A percentile compares a stretch with the other conserved stretches of the same genome.
phyloP scores from a whole-genome alignment of 2,329 filamentous ascomycete genomes.

The Cordyceps cateniannulata region DNA sequence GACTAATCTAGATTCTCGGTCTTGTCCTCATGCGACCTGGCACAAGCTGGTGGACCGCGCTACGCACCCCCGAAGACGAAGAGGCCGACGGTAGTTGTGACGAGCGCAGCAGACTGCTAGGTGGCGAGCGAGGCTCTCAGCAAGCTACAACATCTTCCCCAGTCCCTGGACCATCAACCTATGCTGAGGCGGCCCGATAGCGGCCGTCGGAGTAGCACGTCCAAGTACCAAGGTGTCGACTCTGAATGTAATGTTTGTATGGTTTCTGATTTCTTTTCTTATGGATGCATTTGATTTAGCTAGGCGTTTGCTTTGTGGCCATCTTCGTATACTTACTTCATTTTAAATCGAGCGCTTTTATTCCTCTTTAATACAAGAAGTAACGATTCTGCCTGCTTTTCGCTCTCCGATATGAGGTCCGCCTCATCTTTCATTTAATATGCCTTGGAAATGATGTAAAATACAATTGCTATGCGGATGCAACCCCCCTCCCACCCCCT shows the following conservation, averaged over 20 bases:
- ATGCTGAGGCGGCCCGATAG: slow-evolving; percentile 3
- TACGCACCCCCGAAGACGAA: slow-evolving; percentile 14
- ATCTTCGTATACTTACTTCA: not conserved
- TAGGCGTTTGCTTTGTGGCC: not conserved
- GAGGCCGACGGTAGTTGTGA: not conserved
- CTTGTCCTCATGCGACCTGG: slow-evolving; percentile 25
- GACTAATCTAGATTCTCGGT: slow-evolving; percentile 21
- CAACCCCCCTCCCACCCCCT: not conserved
- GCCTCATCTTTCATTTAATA: not conserved
- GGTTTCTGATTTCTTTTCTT: not conserved
- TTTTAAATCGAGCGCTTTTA: not conserved
- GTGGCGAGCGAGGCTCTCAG: not conserved
- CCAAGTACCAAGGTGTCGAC: not conserved
- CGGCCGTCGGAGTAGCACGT: not conserved
- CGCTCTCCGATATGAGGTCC: too few species aligned
- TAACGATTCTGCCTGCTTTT: not conserved
- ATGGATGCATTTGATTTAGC: not conserved
- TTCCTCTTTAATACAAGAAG: not conserved
- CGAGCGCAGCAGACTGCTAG: slow-evolving; percentile 1
- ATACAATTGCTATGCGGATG: slow-evolving; percentile 6
- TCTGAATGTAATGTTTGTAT: not conserved
- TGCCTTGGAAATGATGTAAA: not conserved
- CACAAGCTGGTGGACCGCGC: slow-evolving; percentile 25
- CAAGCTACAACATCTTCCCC: not conserved
- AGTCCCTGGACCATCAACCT: not conserved